A percentile compares a stretch with the other conserved stretches of the same genome.
Evolutionary conservation across 2,329 filamentous ascomycete genomes (phyloP).

Genomic region (Clonostachys sp.): DNA sequence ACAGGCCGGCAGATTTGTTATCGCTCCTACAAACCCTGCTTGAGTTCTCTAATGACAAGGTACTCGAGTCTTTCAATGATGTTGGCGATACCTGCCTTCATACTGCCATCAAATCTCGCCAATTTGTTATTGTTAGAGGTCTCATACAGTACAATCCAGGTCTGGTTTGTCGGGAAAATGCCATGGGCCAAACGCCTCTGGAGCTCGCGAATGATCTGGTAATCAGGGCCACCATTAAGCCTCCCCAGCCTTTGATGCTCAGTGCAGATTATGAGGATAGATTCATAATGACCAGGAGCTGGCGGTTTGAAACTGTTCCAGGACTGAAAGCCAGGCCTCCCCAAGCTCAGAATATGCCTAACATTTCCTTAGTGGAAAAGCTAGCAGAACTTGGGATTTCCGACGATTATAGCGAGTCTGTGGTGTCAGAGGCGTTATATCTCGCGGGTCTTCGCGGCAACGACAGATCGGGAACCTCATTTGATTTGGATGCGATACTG

Average conservation of each 20-base stretch:
- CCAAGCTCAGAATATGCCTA: background rate
- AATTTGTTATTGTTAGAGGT: slow-evolving; percentile 27
- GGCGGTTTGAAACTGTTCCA: background rate
- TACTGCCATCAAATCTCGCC: slow-evolving; percentile 36
- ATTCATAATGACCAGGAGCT: no score
- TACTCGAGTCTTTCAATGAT: slow-evolving; percentile 55
- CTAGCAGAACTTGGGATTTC: slow-evolving; percentile 16
- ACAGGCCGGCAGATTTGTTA: slow-evolving; percentile 18
- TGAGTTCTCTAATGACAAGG: slow-evolving; percentile 37
- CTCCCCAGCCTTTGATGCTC: slow-evolving; percentile 30
- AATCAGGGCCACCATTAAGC: slow-evolving; percentile 12
- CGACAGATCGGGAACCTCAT: slow-evolving; percentile 16
- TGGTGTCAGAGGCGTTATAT: background rate
- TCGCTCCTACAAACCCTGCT: slow-evolving; percentile 45
- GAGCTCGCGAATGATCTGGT: slow-evolving; percentile 56
- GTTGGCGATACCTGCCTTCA: slow-evolving; percentile 64
- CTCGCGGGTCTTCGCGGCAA: slow-evolving; percentile 11
- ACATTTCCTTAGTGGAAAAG: slow-evolving; percentile 9
- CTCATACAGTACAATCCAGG: slow-evolving; percentile 53
- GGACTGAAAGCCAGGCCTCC: background rate
- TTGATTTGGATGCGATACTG: slow-evolving; percentile 1
- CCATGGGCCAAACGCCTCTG: slow-evolving; percentile 67
- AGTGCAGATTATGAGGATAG: slow-evolving; percentile 7
- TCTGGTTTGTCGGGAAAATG: slow-evolving; percentile 67
- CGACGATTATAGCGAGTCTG: slow-evolving; percentile 11